Conservation (phyloP, 441 rosid species). For the Biscutella laevigata region DNA sequence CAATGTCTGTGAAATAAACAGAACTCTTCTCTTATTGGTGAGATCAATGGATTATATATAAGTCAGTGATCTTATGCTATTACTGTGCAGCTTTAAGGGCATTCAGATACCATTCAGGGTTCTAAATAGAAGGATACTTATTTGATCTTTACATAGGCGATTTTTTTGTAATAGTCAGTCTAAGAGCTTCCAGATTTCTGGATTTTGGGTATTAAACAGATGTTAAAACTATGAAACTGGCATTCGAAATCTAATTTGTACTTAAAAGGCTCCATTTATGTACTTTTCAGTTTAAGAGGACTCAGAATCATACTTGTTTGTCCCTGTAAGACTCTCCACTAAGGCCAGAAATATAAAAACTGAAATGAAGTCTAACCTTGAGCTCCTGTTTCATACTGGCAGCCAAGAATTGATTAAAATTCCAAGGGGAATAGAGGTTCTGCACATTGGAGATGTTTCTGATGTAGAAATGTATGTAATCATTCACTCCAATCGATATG, state of each 20-base stretch:
- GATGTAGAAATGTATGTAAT: constrained; percentile 86
- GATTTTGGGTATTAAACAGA: background rate
- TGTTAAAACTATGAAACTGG: background rate
- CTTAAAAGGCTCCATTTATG: background rate
- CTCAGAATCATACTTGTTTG: background rate
- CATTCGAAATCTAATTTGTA: too few species aligned
- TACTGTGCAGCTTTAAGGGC: background rate
- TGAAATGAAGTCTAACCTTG: constrained; percentile 34
- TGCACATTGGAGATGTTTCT: constrained; percentile 64
- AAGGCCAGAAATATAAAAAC: background rate
- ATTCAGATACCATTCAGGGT: background rate
- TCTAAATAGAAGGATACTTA: too few species aligned
- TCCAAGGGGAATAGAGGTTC: constrained; percentile 74
- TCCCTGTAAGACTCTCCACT: background rate
- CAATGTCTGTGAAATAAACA: constrained; percentile 46
- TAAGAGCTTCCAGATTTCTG: background rate
- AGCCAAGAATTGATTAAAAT: constrained; percentile 75
- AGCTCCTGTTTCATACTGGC: constrained; percentile 52
- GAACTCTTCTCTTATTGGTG: background rate
- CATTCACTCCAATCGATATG: constrained; percentile 76
- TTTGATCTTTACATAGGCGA: background rate
- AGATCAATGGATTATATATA: background rate
- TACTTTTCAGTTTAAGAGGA: background rate
- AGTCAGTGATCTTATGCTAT: background rate
- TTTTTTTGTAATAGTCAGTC: background rate